Conservation (phyloP, 495 filamentous ascomycete genomes). For the Annulohypoxylon stygium region DNA sequence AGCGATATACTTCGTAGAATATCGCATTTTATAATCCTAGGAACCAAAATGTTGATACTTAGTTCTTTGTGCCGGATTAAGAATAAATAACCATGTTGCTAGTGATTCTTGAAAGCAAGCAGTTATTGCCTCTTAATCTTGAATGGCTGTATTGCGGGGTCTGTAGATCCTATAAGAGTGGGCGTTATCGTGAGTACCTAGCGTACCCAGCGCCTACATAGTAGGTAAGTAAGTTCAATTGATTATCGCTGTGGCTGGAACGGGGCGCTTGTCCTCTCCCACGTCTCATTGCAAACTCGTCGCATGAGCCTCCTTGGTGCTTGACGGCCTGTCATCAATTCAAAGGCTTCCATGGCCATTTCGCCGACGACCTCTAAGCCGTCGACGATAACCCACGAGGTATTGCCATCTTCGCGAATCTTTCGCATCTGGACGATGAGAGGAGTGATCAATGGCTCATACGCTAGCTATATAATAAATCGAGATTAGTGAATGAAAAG, state of each 20-base stretch:
- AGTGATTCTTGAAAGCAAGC: too few relatives aligned
- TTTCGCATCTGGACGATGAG: slow-evolving; percentile 71
- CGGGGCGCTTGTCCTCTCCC: slow-evolving; percentile 55
- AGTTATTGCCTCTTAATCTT: too few relatives aligned
- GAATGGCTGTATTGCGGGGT: too few relatives aligned
- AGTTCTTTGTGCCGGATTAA: too few relatives aligned
- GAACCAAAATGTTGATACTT: too few relatives aligned
- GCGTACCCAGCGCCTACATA: too few relatives aligned
- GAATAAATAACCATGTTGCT: too few relatives aligned
- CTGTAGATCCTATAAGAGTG: not conserved
- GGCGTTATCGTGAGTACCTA: not conserved
- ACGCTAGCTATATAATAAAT: slow-evolving; percentile 66
- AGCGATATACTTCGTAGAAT: too few relatives aligned
- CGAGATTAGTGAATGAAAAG: slow-evolving; percentile 7
- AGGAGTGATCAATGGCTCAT: slow-evolving; percentile 79
- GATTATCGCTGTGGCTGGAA: slow-evolving; percentile 48
- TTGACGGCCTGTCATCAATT: slow-evolving; percentile 84
- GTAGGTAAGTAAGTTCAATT: not conserved
- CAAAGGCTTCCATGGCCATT: slow-evolving; percentile 86
- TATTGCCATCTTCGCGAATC: slow-evolving; percentile 70
- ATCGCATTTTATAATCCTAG: too few relatives aligned
- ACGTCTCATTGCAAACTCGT: slow-evolving; percentile 58
- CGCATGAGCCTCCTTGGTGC: slow-evolving; percentile 82
- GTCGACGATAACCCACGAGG: slow-evolving; percentile 82
- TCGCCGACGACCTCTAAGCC: slow-evolving; percentile 83